Percentiles rank a stretch among this genome's conserved stretches.
Conservation (phyloP, 2,329 filamentous ascomycete species). For the Emmonsiellopsis sp. region DNA sequence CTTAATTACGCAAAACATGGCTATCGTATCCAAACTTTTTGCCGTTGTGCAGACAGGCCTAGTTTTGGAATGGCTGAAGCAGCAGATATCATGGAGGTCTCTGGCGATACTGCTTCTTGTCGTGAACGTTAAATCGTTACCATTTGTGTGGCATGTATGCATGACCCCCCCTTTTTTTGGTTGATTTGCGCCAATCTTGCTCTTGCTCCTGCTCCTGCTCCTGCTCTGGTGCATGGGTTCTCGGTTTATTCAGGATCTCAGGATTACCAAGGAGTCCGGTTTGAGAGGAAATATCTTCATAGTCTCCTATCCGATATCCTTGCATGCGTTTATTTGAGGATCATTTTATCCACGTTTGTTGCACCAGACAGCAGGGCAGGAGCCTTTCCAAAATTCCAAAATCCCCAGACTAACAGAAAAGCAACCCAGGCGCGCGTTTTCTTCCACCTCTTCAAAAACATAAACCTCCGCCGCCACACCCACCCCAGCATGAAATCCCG, state of each 20-base stretch:
- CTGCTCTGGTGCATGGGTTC: constrained; percentile 19
- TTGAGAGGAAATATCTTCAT: not conserved
- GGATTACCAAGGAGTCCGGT: not conserved
- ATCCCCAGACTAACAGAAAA: not conserved
- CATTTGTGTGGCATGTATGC: constrained; percentile 67
- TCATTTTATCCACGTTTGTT: not conserved
- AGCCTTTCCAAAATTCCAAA: not conserved
- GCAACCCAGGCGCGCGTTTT: constrained; percentile 47
- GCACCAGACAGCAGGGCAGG: too few species aligned
- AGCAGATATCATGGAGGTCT: constrained; percentile 22
- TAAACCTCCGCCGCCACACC: constrained; percentile 41
- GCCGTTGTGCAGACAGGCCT: not conserved
- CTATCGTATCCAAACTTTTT: not conserved
- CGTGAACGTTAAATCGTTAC: constrained; percentile 65
- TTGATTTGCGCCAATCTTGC: not conserved
- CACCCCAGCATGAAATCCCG: constrained; percentile 35
- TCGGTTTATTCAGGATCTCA: constrained; percentile 28
- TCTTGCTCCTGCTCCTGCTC: not conserved
- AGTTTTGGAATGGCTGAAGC: not conserved
- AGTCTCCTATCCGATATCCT: not conserved
- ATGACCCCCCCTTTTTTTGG: constrained; percentile 1
- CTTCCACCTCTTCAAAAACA: constrained; percentile 48
- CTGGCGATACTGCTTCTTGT: constrained; percentile 46
- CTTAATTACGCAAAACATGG: not conserved
- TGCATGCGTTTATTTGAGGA: not conserved